Evolutionary conservation across 495 filamentous ascomycete species (phyloP).

Genomic region (Emericellopsis terricola): DNA sequence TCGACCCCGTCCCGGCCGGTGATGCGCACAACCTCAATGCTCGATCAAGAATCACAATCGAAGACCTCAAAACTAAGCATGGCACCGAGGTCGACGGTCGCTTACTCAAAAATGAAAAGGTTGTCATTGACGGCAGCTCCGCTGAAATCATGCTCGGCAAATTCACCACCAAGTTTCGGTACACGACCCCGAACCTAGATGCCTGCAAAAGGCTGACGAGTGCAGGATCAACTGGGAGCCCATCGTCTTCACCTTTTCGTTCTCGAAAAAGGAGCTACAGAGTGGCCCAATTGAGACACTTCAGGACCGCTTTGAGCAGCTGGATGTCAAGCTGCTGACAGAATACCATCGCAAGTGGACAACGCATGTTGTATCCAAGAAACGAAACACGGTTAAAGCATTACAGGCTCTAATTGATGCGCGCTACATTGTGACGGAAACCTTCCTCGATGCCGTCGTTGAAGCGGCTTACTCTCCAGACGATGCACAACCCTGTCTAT

Average conservation of each 20-base stretch:
- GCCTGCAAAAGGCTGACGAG: background rate
- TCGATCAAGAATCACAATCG: conserved; percentile 45
- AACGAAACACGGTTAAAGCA: conserved; percentile 74
- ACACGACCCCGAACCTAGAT: conserved; percentile 3
- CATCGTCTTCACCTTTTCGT: conserved; percentile 64
- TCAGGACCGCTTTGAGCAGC: conserved; percentile 47
- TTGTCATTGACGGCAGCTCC: conserved; percentile 31
- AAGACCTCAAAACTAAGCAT: conserved; percentile 56
- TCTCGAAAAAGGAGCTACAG: conserved; percentile 55
- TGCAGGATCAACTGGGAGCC: conserved; percentile 65
- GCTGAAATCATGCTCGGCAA: conserved; percentile 51
- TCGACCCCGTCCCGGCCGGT: conserved; percentile 43
- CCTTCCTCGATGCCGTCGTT: conserved; percentile 49
- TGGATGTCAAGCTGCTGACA: conserved; percentile 71
- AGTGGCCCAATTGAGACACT: conserved; percentile 47
- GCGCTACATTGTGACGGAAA: conserved; percentile 60
- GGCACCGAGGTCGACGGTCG: conserved; percentile 65
- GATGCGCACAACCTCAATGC: conserved; percentile 46
- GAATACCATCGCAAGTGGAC: conserved; percentile 53
- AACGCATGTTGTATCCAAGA: conserved; percentile 76
- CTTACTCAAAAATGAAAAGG: conserved; percentile 37
- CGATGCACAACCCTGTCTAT: conserved; percentile 34
- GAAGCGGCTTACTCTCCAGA: conserved; percentile 43
- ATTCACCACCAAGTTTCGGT: conserved; percentile 37
- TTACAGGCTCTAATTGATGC: conserved; percentile 79